Evolutionary conservation across 1,284 basidiomycete genomes (phyloP).

Genomic region (Fomitopsis schrenkii): DNA sequence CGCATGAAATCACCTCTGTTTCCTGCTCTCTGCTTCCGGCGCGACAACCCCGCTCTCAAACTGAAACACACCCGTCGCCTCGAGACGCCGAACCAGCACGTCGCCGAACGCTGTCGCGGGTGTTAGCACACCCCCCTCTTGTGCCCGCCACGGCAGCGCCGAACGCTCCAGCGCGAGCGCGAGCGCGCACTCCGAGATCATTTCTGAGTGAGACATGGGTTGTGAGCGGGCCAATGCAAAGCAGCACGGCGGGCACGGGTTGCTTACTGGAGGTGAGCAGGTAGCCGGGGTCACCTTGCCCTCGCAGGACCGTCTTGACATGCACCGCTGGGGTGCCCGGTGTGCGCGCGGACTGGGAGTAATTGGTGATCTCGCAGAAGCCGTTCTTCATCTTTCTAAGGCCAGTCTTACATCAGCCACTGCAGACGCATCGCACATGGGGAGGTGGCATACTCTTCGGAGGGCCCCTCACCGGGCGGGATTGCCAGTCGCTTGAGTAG

Average conservation of each 20-base stretch:
- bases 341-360: conserved; percentile 43
- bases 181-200: conserved; percentile 76
- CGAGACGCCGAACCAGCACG: conserved; percentile 61
- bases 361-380: conserved; percentile 51
- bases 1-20: conserved; percentile 11
- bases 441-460: conserved; percentile 44
- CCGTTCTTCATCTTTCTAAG: conserved; percentile 54
- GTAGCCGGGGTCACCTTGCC: conserved; percentile 82
- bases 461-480: conserved; percentile 59
- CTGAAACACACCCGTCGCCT: conserved; percentile 47
- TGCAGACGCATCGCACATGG: background rate
- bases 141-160: conserved; percentile 50
- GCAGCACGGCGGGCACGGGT: background rate
- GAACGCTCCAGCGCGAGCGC: conserved; percentile 52
- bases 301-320: conserved; percentile 56
- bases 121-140: conserved; percentile 74
- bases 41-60: conserved; percentile 47
- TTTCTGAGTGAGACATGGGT: conserved; percentile 38
- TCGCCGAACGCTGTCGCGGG: conserved; percentile 76
- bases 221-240: background rate
- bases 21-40: conserved; percentile 12
- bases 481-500: conserved; percentile 46
- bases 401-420: background rate
- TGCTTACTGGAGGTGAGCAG: conserved; percentile 58
- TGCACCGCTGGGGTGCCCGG: conserved; percentile 42